Conservation (phyloP, 148 eudicot genomes). For the Chenopodium quinoa region DNA sequence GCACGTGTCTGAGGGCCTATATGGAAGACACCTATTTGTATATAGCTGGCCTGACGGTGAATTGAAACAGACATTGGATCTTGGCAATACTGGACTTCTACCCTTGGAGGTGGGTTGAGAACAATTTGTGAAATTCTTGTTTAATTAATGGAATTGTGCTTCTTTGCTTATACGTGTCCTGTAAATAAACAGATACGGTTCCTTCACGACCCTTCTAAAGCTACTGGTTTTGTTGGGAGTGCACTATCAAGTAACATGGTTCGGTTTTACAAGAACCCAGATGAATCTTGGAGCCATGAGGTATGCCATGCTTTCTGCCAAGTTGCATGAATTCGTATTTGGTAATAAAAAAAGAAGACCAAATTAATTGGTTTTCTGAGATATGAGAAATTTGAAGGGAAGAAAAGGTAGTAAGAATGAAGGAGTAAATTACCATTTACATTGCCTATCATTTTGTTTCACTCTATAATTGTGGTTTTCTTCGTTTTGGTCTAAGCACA, state of each 20-base stretch:
- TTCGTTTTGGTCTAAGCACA: not conserved
- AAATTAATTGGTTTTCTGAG: not conserved
- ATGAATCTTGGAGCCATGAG: conserved; percentile 90
- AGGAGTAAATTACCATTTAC: not conserved
- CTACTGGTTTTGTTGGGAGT: conserved; percentile 89
- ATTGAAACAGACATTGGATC: conserved; percentile 86
- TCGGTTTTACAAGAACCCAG: conserved; percentile 75
- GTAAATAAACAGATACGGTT: conserved; percentile 66
- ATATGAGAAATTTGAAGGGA: not conserved
- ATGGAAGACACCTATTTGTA: conserved; percentile 85
- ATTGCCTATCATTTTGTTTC: not conserved
- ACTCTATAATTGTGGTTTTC: not conserved
- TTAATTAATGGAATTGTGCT: not conserved
- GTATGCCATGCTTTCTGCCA: conserved; percentile 29
- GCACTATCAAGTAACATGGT: conserved; percentile 97
- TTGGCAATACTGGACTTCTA: conserved; percentile 75
- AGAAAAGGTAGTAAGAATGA: not conserved
- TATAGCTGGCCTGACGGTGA: conserved; percentile 98
- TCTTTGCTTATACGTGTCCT: not conserved
- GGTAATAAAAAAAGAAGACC: not conserved
- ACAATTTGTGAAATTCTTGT: not conserved
- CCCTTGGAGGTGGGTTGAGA: conserved; percentile 72
- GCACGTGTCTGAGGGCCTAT: conserved; percentile 85
- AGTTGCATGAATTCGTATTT: not conserved
- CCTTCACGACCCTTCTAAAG: conserved; percentile 91